Conservation (phyloP, 768 basidiomycete genomes). For the Ramaria rubella region DNA sequence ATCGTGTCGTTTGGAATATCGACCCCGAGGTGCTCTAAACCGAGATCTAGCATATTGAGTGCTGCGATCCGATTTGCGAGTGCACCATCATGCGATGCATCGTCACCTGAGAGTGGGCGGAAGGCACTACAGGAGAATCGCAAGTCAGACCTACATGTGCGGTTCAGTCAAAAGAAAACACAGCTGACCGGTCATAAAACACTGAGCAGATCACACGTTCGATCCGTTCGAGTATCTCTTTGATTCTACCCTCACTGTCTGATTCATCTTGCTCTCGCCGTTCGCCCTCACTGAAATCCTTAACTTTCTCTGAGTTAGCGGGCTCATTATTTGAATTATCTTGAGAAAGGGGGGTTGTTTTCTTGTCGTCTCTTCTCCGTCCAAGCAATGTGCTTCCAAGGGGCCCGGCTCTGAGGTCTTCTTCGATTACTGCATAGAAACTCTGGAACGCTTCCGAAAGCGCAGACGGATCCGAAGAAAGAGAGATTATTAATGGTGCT, state of each 20-base stretch:
- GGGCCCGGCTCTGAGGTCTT: conserved; percentile 43
- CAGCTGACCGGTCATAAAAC: conserved; percentile 76
- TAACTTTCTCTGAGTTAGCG: conserved; percentile 24
- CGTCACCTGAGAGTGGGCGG: conserved; percentile 65
- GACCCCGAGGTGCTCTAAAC: conserved; percentile 84
- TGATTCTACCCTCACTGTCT: conserved; percentile 40
- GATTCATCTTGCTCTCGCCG: conserved; percentile 22
- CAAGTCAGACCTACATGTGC: neutral
- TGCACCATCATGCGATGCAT: conserved; percentile 84
- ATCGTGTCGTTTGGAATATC: conserved; percentile 51
- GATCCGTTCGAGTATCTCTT: conserved; percentile 61
- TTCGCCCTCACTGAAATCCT: conserved; percentile 16
- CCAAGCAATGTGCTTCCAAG: conserved; percentile 29
- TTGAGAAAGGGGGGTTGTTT: conserved; percentile 20
- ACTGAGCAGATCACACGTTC: conserved; percentile 65
- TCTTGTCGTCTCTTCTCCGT: conserved; percentile 19
- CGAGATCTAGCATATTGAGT: conserved; percentile 83
- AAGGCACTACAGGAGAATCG: conserved; percentile 50
- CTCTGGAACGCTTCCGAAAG: conserved; percentile 53
- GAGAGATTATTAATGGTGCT: neutral
- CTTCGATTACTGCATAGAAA: conserved; percentile 62
- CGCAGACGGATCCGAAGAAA: conserved; percentile 33
- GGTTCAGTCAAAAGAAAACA: neutral
- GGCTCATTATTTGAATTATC: conserved; percentile 15
- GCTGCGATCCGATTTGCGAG: conserved; percentile 86